Percentiles rank a stretch among this genome's conserved stretches.
phyloP scores from a whole-genome alignment of 2,329 filamentous ascomycete genomes.

The Ophiostoma pallidulum region DNA sequence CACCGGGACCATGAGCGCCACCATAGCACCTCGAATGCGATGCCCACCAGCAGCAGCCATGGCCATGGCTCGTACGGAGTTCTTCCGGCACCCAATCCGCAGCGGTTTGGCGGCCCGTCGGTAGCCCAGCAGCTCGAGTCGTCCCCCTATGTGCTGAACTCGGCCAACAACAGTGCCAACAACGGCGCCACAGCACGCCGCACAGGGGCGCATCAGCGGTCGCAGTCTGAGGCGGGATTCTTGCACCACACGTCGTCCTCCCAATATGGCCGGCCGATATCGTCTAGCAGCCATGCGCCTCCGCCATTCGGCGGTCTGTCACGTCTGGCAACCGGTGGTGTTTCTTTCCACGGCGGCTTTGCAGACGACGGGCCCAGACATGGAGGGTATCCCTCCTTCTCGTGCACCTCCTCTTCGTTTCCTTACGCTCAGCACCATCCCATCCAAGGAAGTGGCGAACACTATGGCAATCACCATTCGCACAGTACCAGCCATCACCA shows the following conservation, averaged over 20 bases:
- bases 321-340: not conserved
- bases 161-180: too few relatives aligned
- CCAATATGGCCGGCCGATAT: slow-evolving; percentile 2
- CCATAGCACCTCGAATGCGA: not conserved
- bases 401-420: too few relatives aligned
- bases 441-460: not conserved
- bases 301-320: not conserved
- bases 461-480: not conserved
- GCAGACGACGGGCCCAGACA: not conserved
- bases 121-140: slow-evolving; percentile 10
- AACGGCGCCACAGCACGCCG: too few relatives aligned
- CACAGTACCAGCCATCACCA: not conserved
- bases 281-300: not conserved
- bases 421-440: too few relatives aligned
- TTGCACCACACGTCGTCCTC: slow-evolving; percentile 1
- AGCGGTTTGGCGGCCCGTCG: not conserved
- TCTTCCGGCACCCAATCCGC: slow-evolving; percentile 11
- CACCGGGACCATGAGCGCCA: slow-evolving; percentile 2
- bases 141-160: slow-evolving; percentile 3
- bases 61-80: not conserved
- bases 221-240: slow-evolving; percentile 14
- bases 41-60: not conserved
- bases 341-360: too few relatives aligned
- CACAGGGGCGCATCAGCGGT: slow-evolving; percentile 15
- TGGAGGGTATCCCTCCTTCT: not conserved